Base-by-base conservation (phyloP, 1,284 basidiomycete genomes). In the Tilletia indica region DNA sequence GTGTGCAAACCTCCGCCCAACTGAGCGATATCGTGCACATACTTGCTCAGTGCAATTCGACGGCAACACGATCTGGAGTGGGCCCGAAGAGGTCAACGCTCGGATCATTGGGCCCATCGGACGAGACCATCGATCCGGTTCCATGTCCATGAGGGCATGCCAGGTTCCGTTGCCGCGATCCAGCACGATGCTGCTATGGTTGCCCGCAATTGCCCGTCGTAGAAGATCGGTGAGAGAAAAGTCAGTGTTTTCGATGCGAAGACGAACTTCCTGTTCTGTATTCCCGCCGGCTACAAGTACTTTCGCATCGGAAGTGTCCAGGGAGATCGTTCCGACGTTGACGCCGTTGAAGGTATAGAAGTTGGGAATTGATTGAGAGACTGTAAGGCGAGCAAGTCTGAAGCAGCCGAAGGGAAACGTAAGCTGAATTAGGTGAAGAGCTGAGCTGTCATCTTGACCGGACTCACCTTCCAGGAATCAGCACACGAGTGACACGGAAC, bases 361-460 rank as follows among this genome's bases (percentile, higher is more conserved):
- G 21, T 73, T 74, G 25, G 42, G 63, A 36, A 78, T 71, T 11
- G 77, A 63, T 9, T 79, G 48, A 61, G 71, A 73, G 1, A 73
- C 74, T 4, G 79, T 54, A 8, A 77, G 72, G n/a, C 92, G 92
- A 39, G 90, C 90, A 31, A 87, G 82, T 1, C 54, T 58, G 54
- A 11, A 19, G 25, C 12, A 49, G 12, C 14, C 48, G 48, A 49
- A 14, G 12, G n/a, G 12, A 14, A 49, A 49, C 14, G n/a, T 12
- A 12, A n/a, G 48, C 48, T n/a, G 14, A 49, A 14, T 12, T n/a
- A 58, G 14, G 54, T 58, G 25, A 14, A 58, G 16, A 58, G 14
- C 14, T 11, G 21, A 11, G 16, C 11, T 25, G 54, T n/a, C 54
- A 58, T 14, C 25, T 14, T 11, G 54, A 19, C 25, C 25, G 25